Base-by-base conservation (phyloP, 176 grass and related monocot genomes). In the Guadua angustifolia region DNA sequence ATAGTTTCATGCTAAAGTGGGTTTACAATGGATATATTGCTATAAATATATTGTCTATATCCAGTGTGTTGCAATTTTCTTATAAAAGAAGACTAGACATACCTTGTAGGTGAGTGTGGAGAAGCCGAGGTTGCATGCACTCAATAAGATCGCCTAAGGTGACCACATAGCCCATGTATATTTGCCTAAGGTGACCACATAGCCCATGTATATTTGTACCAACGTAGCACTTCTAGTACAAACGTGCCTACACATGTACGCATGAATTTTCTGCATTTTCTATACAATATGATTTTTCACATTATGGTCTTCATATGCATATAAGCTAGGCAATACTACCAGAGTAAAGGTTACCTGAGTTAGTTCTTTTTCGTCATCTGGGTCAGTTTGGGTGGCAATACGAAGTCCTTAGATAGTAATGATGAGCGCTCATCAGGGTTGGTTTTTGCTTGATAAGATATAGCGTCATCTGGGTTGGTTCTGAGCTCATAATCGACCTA, bases 51-150 rank as follows among this genome's bases (percentile, higher is more conserved):
- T 2, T 63, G 5, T 43, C 43, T 50, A 50, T n/a, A 71, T 77
- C 19, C 44, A 66, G 12, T 78, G 65, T 21, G 12, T 66, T 64
- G 9, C 17, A 66, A 50, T 77, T 77, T 53, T 2, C 12, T 52
- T 58, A 77, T 70, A 43, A 19, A 69, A 77, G 72, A 61, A 42
- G 53, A 77, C 7, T 62, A 70, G 43, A 39, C 71, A 61, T 32
- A 63, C 7, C 33, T 57, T 57, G 18, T 25, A 55, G 61, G 29
- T n/a, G 13, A 59, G 46, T 65, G 4, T 55, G 36, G 58, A 83
- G 24, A 67, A 22, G 26, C 58, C 78, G 66, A 78, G 57, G 74
- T 78, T 56, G 66, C 21, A 11, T 38, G 73, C 46, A 83, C 61
- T 36, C 76, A 79, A 73, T 63, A 53, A 49, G 75, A 71, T 39